phyloP scores from a whole-genome alignment of 257 asterid genomes.

The Ilex asprella region DNA sequence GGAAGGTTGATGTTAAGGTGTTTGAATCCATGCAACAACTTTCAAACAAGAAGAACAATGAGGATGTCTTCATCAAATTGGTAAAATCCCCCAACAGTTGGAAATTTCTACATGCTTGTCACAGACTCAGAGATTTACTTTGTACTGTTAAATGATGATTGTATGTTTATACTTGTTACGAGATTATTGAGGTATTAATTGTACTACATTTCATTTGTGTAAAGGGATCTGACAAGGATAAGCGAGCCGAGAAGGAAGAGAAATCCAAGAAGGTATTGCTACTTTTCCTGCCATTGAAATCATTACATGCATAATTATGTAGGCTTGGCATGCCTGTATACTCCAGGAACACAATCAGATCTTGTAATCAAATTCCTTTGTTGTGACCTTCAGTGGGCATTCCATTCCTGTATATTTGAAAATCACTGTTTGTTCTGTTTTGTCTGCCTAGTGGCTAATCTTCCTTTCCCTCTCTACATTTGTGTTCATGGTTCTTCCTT shows the following conservation, averaged over 20 bases:
- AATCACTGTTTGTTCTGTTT: too few species aligned
- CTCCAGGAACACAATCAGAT: too few species aligned
- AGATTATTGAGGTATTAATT: too few species aligned
- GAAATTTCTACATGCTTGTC: background rate
- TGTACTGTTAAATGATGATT: background rate
- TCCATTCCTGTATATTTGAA: too few species aligned
- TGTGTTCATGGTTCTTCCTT: too few species aligned
- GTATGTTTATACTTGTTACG: background rate
- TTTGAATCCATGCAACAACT: conserved; percentile 79
- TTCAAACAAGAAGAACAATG: conserved; percentile 62
- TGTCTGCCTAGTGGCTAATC: too few species aligned
- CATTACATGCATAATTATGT: too few species aligned
- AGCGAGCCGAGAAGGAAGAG: conserved; percentile 78
- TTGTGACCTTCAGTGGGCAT: too few species aligned
- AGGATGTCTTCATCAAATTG: conserved; percentile 74
- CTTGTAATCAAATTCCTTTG: too few species aligned
- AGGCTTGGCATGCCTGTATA: too few species aligned
- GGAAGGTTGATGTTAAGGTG: conserved; percentile 77
- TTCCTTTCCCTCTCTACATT: too few species aligned
- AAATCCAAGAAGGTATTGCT: conserved; percentile 62
- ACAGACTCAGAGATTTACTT: background rate
- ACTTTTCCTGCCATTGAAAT: too few species aligned
- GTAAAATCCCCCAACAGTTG: conserved; percentile 23
- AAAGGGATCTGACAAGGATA: conserved; percentile 76
- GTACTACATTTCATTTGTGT: background rate